These are phyloP conservation scores for Wickerhamomyces ciferrii DNA, from an alignment of 805 yeast genomes.

Conservation along the genomic window DNA sequence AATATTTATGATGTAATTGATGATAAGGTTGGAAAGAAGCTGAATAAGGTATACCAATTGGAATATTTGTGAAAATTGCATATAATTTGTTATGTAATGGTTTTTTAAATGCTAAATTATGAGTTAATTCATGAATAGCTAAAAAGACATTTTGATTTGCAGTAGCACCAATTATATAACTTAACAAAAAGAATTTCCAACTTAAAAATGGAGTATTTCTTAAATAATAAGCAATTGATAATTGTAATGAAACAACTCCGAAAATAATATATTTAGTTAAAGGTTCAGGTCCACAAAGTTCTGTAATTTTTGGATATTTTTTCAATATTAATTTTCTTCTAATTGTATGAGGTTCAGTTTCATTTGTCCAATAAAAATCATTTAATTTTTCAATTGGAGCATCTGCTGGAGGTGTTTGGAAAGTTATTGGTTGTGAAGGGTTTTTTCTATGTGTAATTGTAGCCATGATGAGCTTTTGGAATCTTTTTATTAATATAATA, in stretches of 20 bases:
- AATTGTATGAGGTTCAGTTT: constrained; percentile 72
- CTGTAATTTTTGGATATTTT: constrained; percentile 73
- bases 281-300: constrained; percentile 84
- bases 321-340: constrained; percentile 70
- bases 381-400: constrained; percentile 31
- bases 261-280: constrained; percentile 70
- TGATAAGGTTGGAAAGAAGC: constrained; percentile 88
- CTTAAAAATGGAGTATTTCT: constrained; percentile 48
- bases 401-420: constrained; percentile 26
- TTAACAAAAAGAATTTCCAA: constrained; percentile 51
- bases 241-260: constrained; percentile 64
- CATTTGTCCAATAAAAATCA: constrained; percentile 82
- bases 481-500: too few species aligned
- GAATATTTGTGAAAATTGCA: constrained; percentile 72
- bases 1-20: constrained; percentile 83
- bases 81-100: constrained; percentile 76
- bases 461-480: constrained; percentile 12
- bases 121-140: constrained; percentile 85
- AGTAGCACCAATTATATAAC: constrained; percentile 83
- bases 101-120: constrained; percentile 75
- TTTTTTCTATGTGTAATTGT: constrained; percentile 23
- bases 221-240: constrained; percentile 55
- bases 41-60: constrained; percentile 86
- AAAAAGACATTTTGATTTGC: constrained; percentile 78
- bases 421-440: constrained; percentile 15